These are phyloP conservation scores for Acacia melanoxylon DNA, from an alignment of 306 rosid genomes.

Conservation along the genomic window DNA sequence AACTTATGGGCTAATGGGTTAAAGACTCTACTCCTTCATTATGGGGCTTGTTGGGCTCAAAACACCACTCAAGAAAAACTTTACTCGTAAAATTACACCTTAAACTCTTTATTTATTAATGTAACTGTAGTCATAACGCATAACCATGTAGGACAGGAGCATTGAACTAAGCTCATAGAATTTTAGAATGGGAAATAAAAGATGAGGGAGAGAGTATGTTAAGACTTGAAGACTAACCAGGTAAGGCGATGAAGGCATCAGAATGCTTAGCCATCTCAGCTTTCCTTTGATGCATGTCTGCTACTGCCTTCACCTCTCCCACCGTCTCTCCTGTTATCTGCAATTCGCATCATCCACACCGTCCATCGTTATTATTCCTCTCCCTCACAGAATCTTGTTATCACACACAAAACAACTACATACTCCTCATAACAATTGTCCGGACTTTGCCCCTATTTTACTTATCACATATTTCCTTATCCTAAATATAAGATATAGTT, in stretches of 20 bases:
- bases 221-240: constrained; percentile 40
- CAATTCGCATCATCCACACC: constrained; percentile 22
- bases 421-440: background rate
- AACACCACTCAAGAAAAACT: background rate
- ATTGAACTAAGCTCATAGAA: too few relatives aligned
- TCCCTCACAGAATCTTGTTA: background rate
- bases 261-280: constrained; percentile 84
- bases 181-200: background rate
- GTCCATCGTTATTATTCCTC: background rate
- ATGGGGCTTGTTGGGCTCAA: background rate
- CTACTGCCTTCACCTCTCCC: constrained; percentile 84
- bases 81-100: too few relatives aligned
- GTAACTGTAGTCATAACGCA: background rate
- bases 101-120: too few relatives aligned
- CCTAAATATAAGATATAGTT: too few relatives aligned
- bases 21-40: background rate
- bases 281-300: constrained; percentile 86
- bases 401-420: background rate
- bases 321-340: constrained; percentile 86
- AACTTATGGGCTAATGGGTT: background rate
- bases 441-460: constrained; percentile 32
- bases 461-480: background rate
- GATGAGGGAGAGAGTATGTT: background rate
- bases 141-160: too few relatives aligned
- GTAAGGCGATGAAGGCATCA: constrained; percentile 88